phyloP scores from a whole-genome alignment of 306 rosid species.

The Cicer chorassanicum region DNA sequence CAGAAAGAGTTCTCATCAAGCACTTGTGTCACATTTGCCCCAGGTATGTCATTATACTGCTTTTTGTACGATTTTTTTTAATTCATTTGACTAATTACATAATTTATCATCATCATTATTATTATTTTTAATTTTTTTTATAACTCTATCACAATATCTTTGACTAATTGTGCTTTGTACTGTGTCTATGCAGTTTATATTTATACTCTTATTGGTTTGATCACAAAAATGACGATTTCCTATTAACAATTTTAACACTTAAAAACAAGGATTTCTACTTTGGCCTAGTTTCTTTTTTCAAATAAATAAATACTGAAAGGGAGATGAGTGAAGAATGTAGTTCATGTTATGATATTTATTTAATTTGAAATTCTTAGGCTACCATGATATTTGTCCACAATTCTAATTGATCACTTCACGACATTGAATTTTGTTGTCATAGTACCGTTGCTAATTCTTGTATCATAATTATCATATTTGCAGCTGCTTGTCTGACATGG shows the following conservation, averaged over 20 bases:
- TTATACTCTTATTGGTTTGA: conserved; percentile 2
- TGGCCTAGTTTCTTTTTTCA: conserved; percentile 24
- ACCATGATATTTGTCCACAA: background rate
- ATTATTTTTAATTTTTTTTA: background rate
- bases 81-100: conserved; percentile 3
- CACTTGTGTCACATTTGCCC: conserved; percentile 88
- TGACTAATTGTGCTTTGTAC: conserved; percentile 3
- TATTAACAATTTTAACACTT: background rate
- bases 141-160: conserved; percentile 21
- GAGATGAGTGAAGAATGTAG: conserved; percentile 2
- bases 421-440: conserved; percentile 33
- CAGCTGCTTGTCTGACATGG: conserved; percentile 99
- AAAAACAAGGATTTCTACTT: conserved; percentile 2
- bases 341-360: conserved; percentile 19
- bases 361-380: conserved; percentile 13
- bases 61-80: background rate
- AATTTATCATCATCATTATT: background rate
- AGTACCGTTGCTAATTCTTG: conserved; percentile 22
- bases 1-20: conserved; percentile 75
- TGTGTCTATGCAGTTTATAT: conserved; percentile 6
- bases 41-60: conserved; percentile 62
- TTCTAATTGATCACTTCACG: background rate
- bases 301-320: background rate
- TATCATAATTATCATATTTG: conserved; percentile 48
- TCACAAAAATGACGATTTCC: conserved; percentile 23